Evolutionary conservation across 2,329 filamentous ascomycete species (phyloP).

Genomic region (Pseudonectria foliicola): DNA sequence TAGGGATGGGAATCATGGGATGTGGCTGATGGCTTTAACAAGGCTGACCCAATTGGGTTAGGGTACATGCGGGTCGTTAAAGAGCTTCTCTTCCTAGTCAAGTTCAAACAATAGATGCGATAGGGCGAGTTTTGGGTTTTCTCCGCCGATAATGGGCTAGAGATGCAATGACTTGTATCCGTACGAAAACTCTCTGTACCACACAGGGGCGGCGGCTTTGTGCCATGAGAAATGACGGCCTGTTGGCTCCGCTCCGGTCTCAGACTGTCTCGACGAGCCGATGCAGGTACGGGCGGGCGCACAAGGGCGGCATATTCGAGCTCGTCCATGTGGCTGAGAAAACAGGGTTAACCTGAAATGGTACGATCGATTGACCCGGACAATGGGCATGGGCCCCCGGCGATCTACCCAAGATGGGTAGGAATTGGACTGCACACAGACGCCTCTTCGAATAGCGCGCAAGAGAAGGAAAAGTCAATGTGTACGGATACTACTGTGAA

Average conservation of each 20-base stretch:
- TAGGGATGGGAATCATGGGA: background rate
- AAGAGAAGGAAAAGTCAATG: too few species aligned
- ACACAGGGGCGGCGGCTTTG: too few species aligned
- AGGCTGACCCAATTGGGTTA: conserved; percentile 3
- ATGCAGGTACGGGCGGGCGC: conserved; percentile 3
- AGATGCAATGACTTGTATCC: too few species aligned
- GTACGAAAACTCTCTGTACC: too few species aligned
- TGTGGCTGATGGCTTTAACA: conserved; percentile 6
- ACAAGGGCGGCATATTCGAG: conserved; percentile 4
- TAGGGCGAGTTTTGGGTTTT: too few species aligned
- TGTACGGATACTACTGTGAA: too few species aligned
- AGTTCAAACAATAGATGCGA: too few species aligned
- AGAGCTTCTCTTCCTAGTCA: too few species aligned
- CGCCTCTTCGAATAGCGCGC: conserved; percentile 1
- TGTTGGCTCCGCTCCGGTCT: background rate
- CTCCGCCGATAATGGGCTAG: too few species aligned
- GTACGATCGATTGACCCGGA: conserved; percentile 15
- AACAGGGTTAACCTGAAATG: conserved; percentile 3
- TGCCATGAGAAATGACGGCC: too few species aligned
- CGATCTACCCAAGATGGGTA: conserved; percentile 4
- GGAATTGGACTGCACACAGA: too few species aligned
- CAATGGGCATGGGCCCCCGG: conserved; percentile 17
- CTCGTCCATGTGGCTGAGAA: conserved; percentile 7
- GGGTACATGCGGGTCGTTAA: background rate
- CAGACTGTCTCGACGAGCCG: conserved; percentile 5